These are phyloP conservation scores for Glycyrrhiza uralensis DNA, from an alignment of 306 rosid species.

Conservation along the genomic window DNA sequence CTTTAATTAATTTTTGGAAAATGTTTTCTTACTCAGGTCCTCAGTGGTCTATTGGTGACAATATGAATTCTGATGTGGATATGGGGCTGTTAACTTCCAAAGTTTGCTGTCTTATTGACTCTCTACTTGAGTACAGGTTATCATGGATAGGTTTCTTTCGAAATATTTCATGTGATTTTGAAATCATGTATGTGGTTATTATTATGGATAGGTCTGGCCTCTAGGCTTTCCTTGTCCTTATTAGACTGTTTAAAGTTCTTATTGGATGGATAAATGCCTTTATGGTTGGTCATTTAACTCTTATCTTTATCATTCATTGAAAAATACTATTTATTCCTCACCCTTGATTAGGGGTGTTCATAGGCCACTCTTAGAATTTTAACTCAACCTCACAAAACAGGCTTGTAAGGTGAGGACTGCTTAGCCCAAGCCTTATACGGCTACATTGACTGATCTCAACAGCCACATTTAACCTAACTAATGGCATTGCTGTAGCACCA, in stretches of 20 bases:
- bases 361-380: background rate
- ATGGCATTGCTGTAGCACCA: background rate
- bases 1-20: background rate
- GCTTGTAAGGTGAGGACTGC: too few species aligned
- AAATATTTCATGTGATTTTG: slow-evolving; percentile 6
- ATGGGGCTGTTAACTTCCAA: slow-evolving; percentile 56
- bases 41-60: slow-evolving; percentile 45
- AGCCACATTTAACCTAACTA: too few species aligned
- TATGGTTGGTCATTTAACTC: background rate
- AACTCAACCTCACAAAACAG: too few species aligned
- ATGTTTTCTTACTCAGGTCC: slow-evolving; percentile 44
- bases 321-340: background rate
- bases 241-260: background rate
- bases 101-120: slow-evolving; percentile 65
- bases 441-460: too few species aligned
- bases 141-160: background rate
- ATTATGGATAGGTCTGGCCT: slow-evolving; percentile 2
- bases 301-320: background rate
- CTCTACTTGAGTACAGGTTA: slow-evolving; percentile 81
- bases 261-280: background rate
- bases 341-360: background rate
- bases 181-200: background rate
- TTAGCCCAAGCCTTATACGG: too few species aligned
- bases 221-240: background rate
- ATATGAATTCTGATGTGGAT: slow-evolving; percentile 31